Conservation (phyloP, 106 monocot genomes). For the Platanthera guangdongensis region DNA sequence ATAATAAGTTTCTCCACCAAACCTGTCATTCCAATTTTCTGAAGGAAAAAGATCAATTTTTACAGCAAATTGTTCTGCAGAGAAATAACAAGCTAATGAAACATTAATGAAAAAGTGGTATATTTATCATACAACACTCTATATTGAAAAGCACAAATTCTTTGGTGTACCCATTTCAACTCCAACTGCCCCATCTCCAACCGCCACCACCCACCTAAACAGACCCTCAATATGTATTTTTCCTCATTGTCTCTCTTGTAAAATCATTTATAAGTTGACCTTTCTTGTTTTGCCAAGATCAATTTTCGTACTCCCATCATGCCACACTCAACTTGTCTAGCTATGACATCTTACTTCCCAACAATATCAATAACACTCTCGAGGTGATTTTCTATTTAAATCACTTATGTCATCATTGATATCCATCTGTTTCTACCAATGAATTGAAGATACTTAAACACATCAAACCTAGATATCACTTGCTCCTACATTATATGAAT, state of each 20-base stretch:
- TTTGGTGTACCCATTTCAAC: neutral
- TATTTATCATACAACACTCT: neutral
- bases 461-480: neutral
- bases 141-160: neutral
- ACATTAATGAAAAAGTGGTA: neutral
- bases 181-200: too few relatives aligned
- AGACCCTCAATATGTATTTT: neutral
- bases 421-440: neutral
- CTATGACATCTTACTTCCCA: neutral
- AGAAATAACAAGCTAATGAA: neutral
- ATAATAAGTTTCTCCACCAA: slow-evolving; percentile 59
- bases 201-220: too few relatives aligned
- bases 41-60: slow-evolving; percentile 2
- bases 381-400: neutral
- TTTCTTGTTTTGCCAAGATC: neutral
- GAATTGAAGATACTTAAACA: neutral
- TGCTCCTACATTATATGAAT: neutral
- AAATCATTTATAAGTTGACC: neutral
- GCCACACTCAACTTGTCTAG: neutral
- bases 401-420: neutral
- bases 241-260: neutral
- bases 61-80: slow-evolving; percentile 1
- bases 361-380: neutral
- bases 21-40: slow-evolving; percentile 53
- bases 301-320: neutral